Base-by-base conservation (phyloP, 2,329 filamentous ascomycete species). In the Hyphodiscus sp. region DNA sequence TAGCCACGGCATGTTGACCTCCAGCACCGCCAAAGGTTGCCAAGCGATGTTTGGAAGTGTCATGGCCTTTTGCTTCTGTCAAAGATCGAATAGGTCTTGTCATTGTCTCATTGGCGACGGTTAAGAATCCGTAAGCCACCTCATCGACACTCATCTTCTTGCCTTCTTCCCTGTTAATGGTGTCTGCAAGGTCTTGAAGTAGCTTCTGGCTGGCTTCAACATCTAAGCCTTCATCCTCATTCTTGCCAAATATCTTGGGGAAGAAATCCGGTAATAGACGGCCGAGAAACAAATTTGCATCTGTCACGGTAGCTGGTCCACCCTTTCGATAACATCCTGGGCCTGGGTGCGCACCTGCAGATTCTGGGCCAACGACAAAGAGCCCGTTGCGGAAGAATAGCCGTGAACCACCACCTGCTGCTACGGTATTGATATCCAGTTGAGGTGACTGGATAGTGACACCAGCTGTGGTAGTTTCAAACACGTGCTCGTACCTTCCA, bases 401-500 rank as follows among this genome's bases (percentile, higher is more conserved):
- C 29, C 86, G 78, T 0, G 87, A 92, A 7, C 90, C 90, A 58
- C 91, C 91, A 46, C 91, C 91, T 2, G 91, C 91, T 6, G 91
- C 91, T 1, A 96, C 91, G 0, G 91, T 96, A 69, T 96, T 96
- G 72, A 96, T 96, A 65, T 96, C 91, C 0, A 96, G 78, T 65
- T 96, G 91, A 0, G 91, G 91, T 1, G 88, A 91, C 64, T 96
- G 91, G 26, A 96, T 94, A 0, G 91, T 92, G 0, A 96, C 89
- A n/a, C 91, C 91, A 0, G 91, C 91, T 1, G 90, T 95, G 0
- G 89, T 95, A 0, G 91, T 95, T 70, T 95, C 91, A 61, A 96
- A 96, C 0, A 95, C 90, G 64, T 96, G 91, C 63, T 96, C 91
- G 64, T 95, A 92, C 51, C 89, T 78, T 16, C 91, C 91, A 51